Conservation (phyloP, 805 yeast species). For the Tetrapisispora iriomotensis region DNA sequence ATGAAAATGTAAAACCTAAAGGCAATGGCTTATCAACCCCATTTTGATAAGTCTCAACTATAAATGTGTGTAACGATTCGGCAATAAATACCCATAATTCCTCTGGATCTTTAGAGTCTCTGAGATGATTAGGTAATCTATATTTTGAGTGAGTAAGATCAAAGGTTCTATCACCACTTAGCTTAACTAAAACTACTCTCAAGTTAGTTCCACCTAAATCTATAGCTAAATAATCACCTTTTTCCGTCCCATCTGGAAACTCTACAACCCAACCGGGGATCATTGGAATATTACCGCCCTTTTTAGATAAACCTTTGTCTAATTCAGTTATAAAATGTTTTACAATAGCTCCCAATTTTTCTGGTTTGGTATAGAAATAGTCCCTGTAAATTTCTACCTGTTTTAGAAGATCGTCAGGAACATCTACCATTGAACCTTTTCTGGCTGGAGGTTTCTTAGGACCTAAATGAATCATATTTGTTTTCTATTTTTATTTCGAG, state of each 20-base stretch:
- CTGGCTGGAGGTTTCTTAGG: slow-evolving; percentile 76
- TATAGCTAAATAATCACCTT: slow-evolving; percentile 83
- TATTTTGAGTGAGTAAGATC: slow-evolving; percentile 83
- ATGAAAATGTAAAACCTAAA: slow-evolving; percentile 91
- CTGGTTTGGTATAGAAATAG: slow-evolving; percentile 52
- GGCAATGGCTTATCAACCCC: slow-evolving; percentile 57
- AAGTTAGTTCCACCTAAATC: slow-evolving; percentile 97
- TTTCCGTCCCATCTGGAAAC: slow-evolving; percentile 84
- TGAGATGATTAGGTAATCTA: slow-evolving; percentile 62
- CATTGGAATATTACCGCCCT: slow-evolving; percentile 90
- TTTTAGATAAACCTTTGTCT: slow-evolving; percentile 63
- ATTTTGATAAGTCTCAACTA: slow-evolving; percentile 56
- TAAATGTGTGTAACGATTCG: slow-evolving; percentile 60
- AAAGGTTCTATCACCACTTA: slow-evolving; percentile 76
- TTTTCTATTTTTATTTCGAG: too few relatives aligned
- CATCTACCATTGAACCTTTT: slow-evolving; percentile 57
- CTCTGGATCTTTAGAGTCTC: slow-evolving; percentile 62
- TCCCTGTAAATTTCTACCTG: slow-evolving; percentile 51
- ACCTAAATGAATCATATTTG: slow-evolving; percentile 84
- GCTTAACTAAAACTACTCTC: slow-evolving; percentile 79
- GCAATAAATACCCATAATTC: slow-evolving; percentile 85
- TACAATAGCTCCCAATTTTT: slow-evolving; percentile 53
- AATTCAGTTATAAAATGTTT: slow-evolving; percentile 72
- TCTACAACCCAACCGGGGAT: slow-evolving; percentile 95
- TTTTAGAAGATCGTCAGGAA: slow-evolving; percentile 46